Conservation (phyloP, 208 protist genomes). For the Borovskyia barvae region DNA sequence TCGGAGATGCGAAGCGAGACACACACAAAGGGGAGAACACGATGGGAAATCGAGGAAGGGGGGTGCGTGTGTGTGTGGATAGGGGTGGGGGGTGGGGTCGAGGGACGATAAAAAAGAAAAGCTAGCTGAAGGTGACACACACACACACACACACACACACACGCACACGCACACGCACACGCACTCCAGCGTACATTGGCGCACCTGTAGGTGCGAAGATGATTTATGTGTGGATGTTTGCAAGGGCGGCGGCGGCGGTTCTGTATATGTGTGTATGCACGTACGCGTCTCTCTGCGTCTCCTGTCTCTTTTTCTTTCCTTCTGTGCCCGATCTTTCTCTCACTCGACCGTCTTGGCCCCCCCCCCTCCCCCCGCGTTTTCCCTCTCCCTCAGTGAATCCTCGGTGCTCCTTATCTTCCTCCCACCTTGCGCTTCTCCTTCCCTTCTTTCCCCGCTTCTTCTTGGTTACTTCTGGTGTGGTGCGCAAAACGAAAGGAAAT, state of each 20-base stretch:
- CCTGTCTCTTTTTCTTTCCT: neutral
- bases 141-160: neutral
- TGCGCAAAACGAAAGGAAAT: neutral
- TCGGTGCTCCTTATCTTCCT: neutral
- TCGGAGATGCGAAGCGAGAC: too few species aligned
- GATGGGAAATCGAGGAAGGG: too few species aligned
- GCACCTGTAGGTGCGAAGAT: neutral
- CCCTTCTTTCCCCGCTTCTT: neutral
- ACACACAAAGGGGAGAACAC: too few species aligned
- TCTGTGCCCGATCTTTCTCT: neutral
- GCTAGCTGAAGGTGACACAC: neutral
- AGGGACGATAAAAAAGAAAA: neutral
- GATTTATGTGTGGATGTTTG: neutral
- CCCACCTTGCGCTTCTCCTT: too few species aligned
- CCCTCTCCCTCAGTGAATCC: neutral
- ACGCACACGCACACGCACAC: conserved; percentile 5
- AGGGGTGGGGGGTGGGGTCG: too few species aligned
- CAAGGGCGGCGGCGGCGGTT: too few species aligned
- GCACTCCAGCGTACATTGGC: neutral
- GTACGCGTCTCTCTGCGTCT: too few species aligned
- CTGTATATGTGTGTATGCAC: too few species aligned
- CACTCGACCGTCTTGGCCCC: neutral
- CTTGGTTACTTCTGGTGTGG: too few species aligned
- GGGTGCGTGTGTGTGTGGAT: too few species aligned
- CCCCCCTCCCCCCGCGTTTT: neutral